Base-by-base conservation (phyloP, 225 moss, liverwort and hornwort genomes). In the Polytrichum commune region DNA sequence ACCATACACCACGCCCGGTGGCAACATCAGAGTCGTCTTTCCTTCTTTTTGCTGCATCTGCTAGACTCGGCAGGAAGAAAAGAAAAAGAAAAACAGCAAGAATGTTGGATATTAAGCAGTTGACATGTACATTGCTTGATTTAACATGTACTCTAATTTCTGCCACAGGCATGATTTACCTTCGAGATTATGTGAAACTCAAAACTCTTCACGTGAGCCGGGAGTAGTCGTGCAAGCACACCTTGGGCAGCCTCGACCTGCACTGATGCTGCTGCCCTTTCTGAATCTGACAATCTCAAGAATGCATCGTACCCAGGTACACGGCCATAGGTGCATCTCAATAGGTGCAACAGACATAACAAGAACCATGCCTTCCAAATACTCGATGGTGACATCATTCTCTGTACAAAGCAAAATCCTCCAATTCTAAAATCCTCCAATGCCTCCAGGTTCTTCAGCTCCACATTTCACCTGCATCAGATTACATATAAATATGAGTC, bases 171-270 rank as follows among this genome's bases (percentile, higher is more conserved):
- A 63, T 62, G 18, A 5, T n/a, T n/a, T 71, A 95, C 95, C 92
- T 92, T 86, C 5, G 46, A 67, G 35, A 89, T 83, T 63, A 92
- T 70, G 57, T 68, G 87, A 26, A 92, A 78, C 66, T 89, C 90
- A 76, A 95, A 95, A 81, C 84, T 81, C 24, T 77, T 65, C 22
- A 76, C 73, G 77, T 92, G 89, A 29, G 69, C 57, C 19, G 91
- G 92, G 72, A 95, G 95, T 65, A 95, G 84, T 30, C 92, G 83
- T 38, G 68, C 77, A 75, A 95, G 73, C 61, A 95, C 89, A 74
- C 74, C 83, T 53, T 70, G 81, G 54, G 91, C 90, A 8, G 89
- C 91, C 32, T 22, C 64, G 74, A 89, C 88, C 78, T 92, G 92
- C 70, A 54, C 84, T 66, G 69, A 79, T 6, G 77, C 60, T 69